Conservation (phyloP, 2,329 filamentous ascomycete species). For the Hypocrella siamensis region DNA sequence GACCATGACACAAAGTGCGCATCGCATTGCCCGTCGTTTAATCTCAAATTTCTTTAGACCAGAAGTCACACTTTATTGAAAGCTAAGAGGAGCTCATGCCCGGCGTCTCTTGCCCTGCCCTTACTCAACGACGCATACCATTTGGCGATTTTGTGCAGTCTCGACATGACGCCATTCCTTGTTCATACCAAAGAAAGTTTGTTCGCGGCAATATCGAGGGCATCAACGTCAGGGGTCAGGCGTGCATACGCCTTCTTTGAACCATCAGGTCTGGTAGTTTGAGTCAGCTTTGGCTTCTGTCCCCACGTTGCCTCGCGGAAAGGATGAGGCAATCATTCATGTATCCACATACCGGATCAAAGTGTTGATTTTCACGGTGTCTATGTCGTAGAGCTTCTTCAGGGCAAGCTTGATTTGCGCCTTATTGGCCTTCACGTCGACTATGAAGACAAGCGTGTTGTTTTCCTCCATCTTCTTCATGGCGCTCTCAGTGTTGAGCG, state of each 20-base stretch:
- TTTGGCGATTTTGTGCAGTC: conserved; percentile 6
- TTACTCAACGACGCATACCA: background rate
- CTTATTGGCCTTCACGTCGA: conserved; percentile 98
- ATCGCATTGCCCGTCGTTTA: no score
- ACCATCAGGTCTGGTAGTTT: conserved; percentile 57
- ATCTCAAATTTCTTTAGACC: no score
- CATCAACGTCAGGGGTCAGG: conserved; percentile 91
- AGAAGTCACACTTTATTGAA: no score
- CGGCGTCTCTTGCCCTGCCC: no score
- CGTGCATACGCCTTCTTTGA: conserved; percentile 98
- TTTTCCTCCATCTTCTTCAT: conserved; percentile 99
- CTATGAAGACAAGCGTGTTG: conserved; percentile 98
- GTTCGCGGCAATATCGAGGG: conserved; percentile 96
- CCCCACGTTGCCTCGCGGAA: background rate
- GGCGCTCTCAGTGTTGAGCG: conserved; percentile 97
- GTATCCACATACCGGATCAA: conserved; percentile 62
- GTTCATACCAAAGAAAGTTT: conserved; percentile 94
- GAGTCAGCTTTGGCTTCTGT: background rate
- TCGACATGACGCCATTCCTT: conserved; percentile 14
- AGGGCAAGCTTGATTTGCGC: conserved; percentile 95
- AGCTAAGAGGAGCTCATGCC: no score
- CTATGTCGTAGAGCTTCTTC: conserved; percentile 99
- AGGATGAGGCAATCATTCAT: background rate
- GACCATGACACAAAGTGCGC: no score
- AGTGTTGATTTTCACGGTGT: conserved; percentile 98